Conservation (phyloP, 768 basidiomycete species). For the Lactarius trivialis region DNA sequence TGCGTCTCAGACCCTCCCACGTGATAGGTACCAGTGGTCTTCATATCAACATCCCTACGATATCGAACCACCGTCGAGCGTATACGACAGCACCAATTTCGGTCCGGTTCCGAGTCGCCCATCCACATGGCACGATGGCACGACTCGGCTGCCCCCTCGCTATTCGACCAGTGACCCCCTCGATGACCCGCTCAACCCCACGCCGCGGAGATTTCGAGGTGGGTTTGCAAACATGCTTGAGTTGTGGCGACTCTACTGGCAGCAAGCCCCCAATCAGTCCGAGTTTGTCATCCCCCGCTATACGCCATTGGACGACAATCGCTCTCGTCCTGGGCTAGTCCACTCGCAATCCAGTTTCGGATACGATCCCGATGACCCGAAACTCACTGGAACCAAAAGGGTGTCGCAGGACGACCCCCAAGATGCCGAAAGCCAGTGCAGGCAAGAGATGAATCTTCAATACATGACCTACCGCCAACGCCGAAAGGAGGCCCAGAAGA, state of each 20-base stretch:
- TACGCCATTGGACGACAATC: not conserved
- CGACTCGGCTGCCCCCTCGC: conserved; percentile 12
- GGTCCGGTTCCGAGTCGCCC: not conserved
- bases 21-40: conserved; percentile 40
- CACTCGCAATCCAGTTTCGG: conserved; percentile 13
- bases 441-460: conserved; percentile 33
- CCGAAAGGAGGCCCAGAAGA: conserved; percentile 55
- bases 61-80: conserved; percentile 45
- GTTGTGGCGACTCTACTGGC: conserved; percentile 19
- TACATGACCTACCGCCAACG: conserved; percentile 64
- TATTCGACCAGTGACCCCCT: conserved; percentile 13
- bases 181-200: conserved; percentile 1
- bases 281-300: conserved; percentile 11
- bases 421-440: conserved; percentile 52
- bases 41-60: conserved; percentile 59
- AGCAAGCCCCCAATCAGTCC: conserved; percentile 11
- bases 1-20: conserved; percentile 14
- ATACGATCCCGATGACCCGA: conserved; percentile 64
- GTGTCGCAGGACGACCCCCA: conserved; percentile 50
- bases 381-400: conserved; percentile 50
- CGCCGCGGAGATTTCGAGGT: conserved; percentile 17
- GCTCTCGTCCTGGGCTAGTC: conserved; percentile 2
- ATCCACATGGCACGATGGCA: conserved; percentile 27
- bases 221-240: conserved; percentile 21
- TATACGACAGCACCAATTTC: conserved; percentile 28